Evolutionary conservation across 148 eudicot genomes (phyloP).

Genomic region (Silene uniflora): DNA sequence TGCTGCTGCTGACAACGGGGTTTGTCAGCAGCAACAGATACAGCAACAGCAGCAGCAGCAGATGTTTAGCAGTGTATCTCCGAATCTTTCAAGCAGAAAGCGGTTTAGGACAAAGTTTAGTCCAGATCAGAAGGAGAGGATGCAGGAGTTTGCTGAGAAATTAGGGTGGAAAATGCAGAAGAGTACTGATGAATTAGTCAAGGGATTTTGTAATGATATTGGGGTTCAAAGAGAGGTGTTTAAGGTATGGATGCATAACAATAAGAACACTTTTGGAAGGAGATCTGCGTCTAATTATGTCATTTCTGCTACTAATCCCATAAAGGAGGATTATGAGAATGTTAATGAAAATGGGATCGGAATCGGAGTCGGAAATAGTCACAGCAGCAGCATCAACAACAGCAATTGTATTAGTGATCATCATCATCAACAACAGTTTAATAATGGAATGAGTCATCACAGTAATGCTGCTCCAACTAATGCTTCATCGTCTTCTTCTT

Average conservation of each 20-base stretch:
- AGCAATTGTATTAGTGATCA: conserved; percentile 3
- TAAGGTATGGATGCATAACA: conserved; percentile 88
- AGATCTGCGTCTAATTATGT: conserved; percentile 22
- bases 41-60: not conserved
- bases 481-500: conserved; percentile 28
- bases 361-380: not conserved
- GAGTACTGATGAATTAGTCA: conserved; percentile 42
- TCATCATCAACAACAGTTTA: conserved; percentile 13
- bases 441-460: conserved; percentile 5
- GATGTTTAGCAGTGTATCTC: not conserved
- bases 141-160: conserved; percentile 63
- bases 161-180: conserved; percentile 81
- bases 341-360: conserved; percentile 19
- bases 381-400: conserved; percentile 23
- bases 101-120: conserved; percentile 61
- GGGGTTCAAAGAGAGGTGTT: conserved; percentile 70
- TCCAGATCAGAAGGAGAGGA: conserved; percentile 53
- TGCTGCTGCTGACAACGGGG: not conserved
- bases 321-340: not conserved
- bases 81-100: conserved; percentile 32
- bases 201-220: conserved; percentile 41
- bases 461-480: conserved; percentile 5
- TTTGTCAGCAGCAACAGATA: not conserved
- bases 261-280: conserved; percentile 53
- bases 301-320: not conserved